Base-by-base conservation (phyloP, 257 asterid species). In the Petrea volubilis region DNA sequence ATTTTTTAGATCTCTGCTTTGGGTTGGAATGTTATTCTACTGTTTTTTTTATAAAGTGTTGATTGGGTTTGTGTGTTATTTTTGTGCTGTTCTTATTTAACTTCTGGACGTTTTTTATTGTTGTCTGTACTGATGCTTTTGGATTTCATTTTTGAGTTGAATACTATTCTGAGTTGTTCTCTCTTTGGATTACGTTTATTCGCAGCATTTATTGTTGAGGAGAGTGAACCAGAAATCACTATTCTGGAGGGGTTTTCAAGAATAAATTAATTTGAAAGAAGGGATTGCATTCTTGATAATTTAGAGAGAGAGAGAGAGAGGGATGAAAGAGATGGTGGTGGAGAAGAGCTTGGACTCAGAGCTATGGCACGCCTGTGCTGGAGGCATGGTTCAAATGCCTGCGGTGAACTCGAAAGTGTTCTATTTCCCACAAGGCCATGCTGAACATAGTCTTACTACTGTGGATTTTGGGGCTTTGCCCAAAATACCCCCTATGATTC, bases 391-490 rank as follows among this genome's bases (percentile, higher is more conserved):
- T 38, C 87, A 78, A 51, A 72, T 85, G 78, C 90, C 90, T 40
- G 75, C 68, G 31, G 81, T 75, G 70, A 80, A 82, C 55, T 77
- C 90, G 0, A 72, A 60, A 14, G 90, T 85, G 1, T 82, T 77
- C 75, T 85, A 85, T 73, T 85, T 85, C 80, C 87, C 90, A 1
- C 90, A 85, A 63, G 90, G 90, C 15, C 84, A 85, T 25, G 85
- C 87, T 3, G 90, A 85, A 68, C 87, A 78, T 74, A 72, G 85
- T 2, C 80, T 78, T 14, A 21, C 80, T 1, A 34, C 78, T n/a
- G 84, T 80, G 8, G 86, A 82, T 70, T 85, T 79, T 41, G 82
- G 84, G 21, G 67, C 78, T n/a, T 38, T 80, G 73, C 82, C 85
- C 3, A 77, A 74, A 44, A 64, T 85, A 40, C 85, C 86, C 33